A percentile compares a stretch with the other conserved stretches of the same genome.
These are phyloP conservation scores for Nitzschia sp. DNA, from an alignment of 108 stramenopile species.

Conservation along the genomic window DNA sequence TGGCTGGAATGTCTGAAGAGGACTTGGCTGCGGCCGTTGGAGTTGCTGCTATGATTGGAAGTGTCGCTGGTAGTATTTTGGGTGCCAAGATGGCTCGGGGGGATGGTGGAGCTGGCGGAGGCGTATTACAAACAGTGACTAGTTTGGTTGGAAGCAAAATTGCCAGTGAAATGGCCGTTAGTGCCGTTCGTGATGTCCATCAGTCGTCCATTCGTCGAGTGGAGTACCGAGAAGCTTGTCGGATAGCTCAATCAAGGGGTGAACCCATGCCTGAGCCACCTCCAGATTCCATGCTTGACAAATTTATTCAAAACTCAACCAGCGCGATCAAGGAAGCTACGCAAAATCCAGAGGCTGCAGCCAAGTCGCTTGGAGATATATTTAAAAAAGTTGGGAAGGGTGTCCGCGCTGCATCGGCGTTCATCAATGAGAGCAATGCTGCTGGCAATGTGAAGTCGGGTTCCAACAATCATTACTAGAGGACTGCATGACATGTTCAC, in stretches of 20 bases:
- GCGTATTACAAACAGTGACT: constrained; percentile 51
- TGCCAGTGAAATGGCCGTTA: constrained; percentile 54
- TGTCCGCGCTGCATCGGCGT: background rate
- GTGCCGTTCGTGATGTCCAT: constrained; percentile 49
- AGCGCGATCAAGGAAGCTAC: constrained; percentile 2
- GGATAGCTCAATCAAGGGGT: constrained; percentile 49
- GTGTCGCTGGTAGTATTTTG: constrained; percentile 56
- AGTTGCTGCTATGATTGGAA: constrained; percentile 51
- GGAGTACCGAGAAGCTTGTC: constrained; percentile 48
- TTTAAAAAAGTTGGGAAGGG: constrained; percentile 9
- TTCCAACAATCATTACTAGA: too few species aligned
- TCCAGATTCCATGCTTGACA: background rate
- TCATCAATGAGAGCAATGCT: background rate
- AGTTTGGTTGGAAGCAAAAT: constrained; percentile 57
- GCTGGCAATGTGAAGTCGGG: background rate
- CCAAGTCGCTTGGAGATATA: background rate
- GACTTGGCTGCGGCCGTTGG: constrained; percentile 65
- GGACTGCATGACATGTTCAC: too few species aligned
- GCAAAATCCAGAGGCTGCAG: constrained; percentile 7
- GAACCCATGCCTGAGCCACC: constrained; percentile 54
- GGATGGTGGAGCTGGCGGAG: constrained; percentile 16
- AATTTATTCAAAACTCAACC: constrained; percentile 6
- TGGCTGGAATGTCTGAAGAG: constrained; percentile 66
- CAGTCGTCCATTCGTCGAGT: constrained; percentile 55
- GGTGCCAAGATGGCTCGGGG: constrained; percentile 31